These are phyloP conservation scores for Zoysia matrella DNA, from an alignment of 202 grass and related monocot genomes.

Conservation along the genomic window DNA sequence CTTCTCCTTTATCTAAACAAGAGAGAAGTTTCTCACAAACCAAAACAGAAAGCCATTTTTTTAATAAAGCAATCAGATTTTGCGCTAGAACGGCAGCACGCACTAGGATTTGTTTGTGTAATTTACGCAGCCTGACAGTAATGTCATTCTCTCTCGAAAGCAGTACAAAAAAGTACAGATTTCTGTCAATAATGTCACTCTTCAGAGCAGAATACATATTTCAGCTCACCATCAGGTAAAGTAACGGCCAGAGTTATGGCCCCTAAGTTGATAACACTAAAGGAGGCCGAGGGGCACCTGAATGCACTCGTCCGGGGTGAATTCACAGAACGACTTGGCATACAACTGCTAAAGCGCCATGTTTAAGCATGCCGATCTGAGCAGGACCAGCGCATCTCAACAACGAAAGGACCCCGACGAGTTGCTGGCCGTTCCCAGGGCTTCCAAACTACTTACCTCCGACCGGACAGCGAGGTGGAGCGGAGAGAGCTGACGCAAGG, in stretches of 20 bases:
- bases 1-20: slow-evolving; percentile 84
- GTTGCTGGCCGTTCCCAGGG: neutral
- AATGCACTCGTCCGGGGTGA: neutral
- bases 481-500: neutral
- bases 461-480: neutral
- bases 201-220: neutral
- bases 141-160: neutral
- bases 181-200: no score
- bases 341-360: neutral
- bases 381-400: neutral
- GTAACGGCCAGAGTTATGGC: neutral
- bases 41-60: neutral
- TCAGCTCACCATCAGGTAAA: slow-evolving; percentile 2
- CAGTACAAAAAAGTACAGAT: no score
- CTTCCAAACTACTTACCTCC: neutral
- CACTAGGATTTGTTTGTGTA: neutral
- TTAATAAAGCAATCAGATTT: no score
- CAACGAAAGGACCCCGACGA: neutral
- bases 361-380: slow-evolving; percentile 15
- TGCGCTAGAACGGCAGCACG: neutral
- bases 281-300: neutral
- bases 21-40: slow-evolving; percentile 25
- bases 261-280: neutral
- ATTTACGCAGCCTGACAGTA: neutral
- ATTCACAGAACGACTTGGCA: neutral